A percentile compares a stretch with the other conserved stretches of the same genome.
These are phyloP conservation scores for Huiozyma sinensis DNA, from an alignment of 805 yeast genomes.

Conservation along the genomic window DNA sequence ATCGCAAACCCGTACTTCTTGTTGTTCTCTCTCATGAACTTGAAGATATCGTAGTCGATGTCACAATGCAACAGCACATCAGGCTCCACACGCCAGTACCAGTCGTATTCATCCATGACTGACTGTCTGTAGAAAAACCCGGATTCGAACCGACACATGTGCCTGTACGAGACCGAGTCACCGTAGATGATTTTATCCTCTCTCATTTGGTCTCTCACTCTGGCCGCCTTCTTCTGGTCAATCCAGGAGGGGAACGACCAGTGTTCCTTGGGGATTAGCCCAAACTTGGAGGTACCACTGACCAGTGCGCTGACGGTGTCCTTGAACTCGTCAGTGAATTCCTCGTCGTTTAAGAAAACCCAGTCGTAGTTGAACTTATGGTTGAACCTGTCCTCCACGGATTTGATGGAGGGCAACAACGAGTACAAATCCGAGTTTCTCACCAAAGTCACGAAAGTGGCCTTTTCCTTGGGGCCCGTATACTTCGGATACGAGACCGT, in stretches of 20 bases:
- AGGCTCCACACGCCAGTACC: slow-evolving; percentile 95
- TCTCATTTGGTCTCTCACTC: slow-evolving; percentile 43
- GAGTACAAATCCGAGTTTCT: slow-evolving; percentile 62
- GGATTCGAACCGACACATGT: slow-evolving; percentile 87
- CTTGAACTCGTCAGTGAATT: slow-evolving; percentile 73
- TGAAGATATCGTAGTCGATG: slow-evolving; percentile 68
- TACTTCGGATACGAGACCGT: slow-evolving; percentile 10
- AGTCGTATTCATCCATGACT: slow-evolving; percentile 63
- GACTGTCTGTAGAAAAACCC: slow-evolving; percentile 83
- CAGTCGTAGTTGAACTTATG: slow-evolving; percentile 75
- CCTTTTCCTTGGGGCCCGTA: slow-evolving; percentile 40
- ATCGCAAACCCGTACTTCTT: slow-evolving; percentile 72
- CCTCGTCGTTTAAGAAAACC: slow-evolving; percentile 88
- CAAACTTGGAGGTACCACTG: slow-evolving; percentile 72
- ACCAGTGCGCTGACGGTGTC: slow-evolving; percentile 52
- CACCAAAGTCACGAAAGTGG: slow-evolving; percentile 73
- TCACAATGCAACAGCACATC: slow-evolving; percentile 74
- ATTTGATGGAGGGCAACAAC: slow-evolving; percentile 54
- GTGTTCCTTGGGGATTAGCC: slow-evolving; percentile 69
- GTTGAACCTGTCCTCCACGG: slow-evolving; percentile 86
- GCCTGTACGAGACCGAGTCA: slow-evolving; percentile 60
- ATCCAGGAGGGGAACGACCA: slow-evolving; percentile 86
- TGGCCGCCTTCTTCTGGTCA: slow-evolving; percentile 56
- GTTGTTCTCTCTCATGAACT: slow-evolving; percentile 67
- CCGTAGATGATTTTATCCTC: slow-evolving; percentile 49